Evolutionary conservation across 2,329 filamentous ascomycete genomes (phyloP).

Genomic region (Botrytis fabae): DNA sequence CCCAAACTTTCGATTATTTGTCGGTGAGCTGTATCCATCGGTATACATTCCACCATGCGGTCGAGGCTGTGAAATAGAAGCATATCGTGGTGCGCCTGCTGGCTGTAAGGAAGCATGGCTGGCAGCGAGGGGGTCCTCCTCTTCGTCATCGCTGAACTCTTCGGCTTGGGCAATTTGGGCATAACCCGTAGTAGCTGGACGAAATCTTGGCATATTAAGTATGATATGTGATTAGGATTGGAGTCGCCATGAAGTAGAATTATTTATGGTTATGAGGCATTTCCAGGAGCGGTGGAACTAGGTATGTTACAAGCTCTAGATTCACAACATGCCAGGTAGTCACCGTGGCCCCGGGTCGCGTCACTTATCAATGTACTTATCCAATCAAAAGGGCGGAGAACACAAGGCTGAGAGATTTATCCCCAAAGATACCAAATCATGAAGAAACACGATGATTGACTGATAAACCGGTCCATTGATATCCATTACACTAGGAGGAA

Average conservation of each 20-base stretch:
- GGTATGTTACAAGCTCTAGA: slow-evolving; percentile 16
- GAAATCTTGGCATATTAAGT: slow-evolving; percentile 36
- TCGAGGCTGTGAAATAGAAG: slow-evolving; percentile 61
- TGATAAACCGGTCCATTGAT: neutral
- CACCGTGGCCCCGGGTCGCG: slow-evolving; percentile 12
- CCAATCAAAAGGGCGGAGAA: slow-evolving; percentile 17
- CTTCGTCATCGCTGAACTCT: slow-evolving; percentile 61
- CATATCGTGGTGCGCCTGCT: slow-evolving; percentile 61
- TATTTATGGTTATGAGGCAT: slow-evolving; percentile 5
- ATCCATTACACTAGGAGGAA: neutral
- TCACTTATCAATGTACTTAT: slow-evolving; percentile 5
- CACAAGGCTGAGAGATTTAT: slow-evolving; percentile 18
- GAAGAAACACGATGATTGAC: slow-evolving; percentile 1
- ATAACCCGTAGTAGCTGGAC: slow-evolving; percentile 76
- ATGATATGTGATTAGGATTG: slow-evolving; percentile 3
- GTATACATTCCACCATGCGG: slow-evolving; percentile 61
- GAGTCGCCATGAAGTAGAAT: slow-evolving; percentile 19
- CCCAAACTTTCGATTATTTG: slow-evolving; percentile 46
- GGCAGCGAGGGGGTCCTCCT: slow-evolving; percentile 61
- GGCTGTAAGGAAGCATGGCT: slow-evolving; percentile 56
- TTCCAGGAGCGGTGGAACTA: slow-evolving; percentile 3
- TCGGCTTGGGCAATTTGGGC: slow-evolving; percentile 82
- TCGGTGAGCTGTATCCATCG: slow-evolving; percentile 43
- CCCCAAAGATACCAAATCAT: slow-evolving; percentile 10
- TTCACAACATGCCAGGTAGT: slow-evolving; percentile 15